Evolutionary conservation across 192 early-diverging fungal species (phyloP), one percentile per base, ranked within the genome.

Genomic region (Coemansia reversa): DNA sequence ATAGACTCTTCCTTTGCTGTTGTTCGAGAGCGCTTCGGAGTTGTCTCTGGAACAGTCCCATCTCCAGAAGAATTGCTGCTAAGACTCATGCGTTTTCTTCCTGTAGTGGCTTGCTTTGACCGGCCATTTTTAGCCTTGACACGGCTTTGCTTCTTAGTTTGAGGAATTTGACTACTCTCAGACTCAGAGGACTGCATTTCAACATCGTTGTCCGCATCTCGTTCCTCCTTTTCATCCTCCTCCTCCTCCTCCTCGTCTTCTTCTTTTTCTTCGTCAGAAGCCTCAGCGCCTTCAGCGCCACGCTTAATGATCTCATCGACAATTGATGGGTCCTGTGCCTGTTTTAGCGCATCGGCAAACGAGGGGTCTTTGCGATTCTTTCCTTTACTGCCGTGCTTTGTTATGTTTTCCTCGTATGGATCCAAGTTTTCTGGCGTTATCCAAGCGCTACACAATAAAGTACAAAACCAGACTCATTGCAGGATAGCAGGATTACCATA

Each of bases 181-280:
- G 70, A 69, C 8, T 71, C 77, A 14, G 58, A 67, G 2, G 72
- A 59, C 23, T 65, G 61, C 77, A 74, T 80, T 7, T 68, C 75
- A 4, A 81, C 78, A 7, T 83, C 81, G 11, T 72, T 68, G 2
- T 67, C 72, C 0, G 50, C 63, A 14, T 75, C 70, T 4, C 80
- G 75, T 2, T 84, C 78, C 14, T 83, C 84, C 2, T 83, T 80
- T 5, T 82, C 81, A 1, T 81, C 69, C 5, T 82, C 80, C 7
- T 79, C 75, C 2, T 79, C 83, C 19, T 83, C 82, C 16, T 83
- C 86, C 2, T 82, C 81, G n/a, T 82, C 84, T 12, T 83, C 81
- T 9, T 85, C 86, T 5, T 84, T 81, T 7, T 81, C 82, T 12
- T n/a, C n/a, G n/a, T 82, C 79, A 47, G 39, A 52, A 27, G 50